Evolutionary conservation across 371 early-diverging fungal species (phyloP).

Genomic region (Zychaea mexicana): DNA sequence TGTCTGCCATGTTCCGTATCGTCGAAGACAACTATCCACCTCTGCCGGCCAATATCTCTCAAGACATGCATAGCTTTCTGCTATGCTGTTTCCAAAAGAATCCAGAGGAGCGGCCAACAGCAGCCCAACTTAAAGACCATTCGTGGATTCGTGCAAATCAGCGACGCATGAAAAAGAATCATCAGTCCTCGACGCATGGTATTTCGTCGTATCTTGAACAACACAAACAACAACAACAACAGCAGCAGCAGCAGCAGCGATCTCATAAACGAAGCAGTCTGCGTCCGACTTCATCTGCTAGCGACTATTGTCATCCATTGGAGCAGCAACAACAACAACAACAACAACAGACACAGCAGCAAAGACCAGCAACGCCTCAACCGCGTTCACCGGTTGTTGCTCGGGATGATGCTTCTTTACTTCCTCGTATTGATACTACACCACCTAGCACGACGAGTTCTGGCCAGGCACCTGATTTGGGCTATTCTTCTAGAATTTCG

Average conservation of each 20-base stretch:
- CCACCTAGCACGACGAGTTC: background rate
- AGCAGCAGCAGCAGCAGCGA: too few relatives aligned
- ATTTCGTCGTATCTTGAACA: conserved; percentile 9
- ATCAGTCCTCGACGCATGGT: background rate
- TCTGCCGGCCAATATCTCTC: conserved; percentile 77
- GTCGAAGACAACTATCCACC: conserved; percentile 89
- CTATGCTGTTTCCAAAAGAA: conserved; percentile 81
- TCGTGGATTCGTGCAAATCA: conserved; percentile 68
- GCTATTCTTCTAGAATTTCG: background rate
- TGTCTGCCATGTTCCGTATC: conserved; percentile 87
- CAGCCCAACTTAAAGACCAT: conserved; percentile 68
- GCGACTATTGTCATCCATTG: conserved; percentile 7
- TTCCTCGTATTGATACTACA: background rate
- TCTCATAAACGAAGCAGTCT: background rate
- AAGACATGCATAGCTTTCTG: conserved; percentile 76
- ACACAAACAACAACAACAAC: conserved; percentile 4
- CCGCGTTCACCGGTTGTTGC: background rate
- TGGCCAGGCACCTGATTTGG: background rate
- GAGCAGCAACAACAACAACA: conserved; percentile 8
- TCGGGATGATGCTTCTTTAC: background rate
- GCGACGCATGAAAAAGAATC: conserved; percentile 16
- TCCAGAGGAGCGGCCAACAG: conserved; percentile 70
- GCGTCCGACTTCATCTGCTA: background rate
- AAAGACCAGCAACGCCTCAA: background rate
- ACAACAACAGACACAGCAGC: background rate